Evolutionary conservation across 768 basidiomycete species (phyloP), one percentile per base, ranked within the genome.

Genomic region (Coprinopsis sp.): DNA sequence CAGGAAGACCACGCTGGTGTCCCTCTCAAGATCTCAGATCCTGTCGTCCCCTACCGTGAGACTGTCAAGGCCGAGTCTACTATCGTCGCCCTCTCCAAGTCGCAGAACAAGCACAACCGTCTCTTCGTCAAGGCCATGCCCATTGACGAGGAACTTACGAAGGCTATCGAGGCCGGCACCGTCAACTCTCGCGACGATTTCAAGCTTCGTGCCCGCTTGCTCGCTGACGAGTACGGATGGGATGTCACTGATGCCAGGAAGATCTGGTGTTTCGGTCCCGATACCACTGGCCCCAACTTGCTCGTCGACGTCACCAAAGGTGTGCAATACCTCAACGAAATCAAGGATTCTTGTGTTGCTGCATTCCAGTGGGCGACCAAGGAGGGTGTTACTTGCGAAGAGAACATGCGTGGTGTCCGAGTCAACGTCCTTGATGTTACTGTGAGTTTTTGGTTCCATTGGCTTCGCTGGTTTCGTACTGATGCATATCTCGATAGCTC

Each of bases 91-190:
- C 77, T 99, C 30, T 98, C 96, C 49, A 99, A 99, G 70, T 98
- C 96, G 18, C 96, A 97, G 73, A 98, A 99, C 81, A 99, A 98
- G 79, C 96, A 99, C 84, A 99, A 99, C 68, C 90, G 96, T 73
- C 78, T 99, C 49, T 99, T 85, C 69, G 80, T 84, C 56, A 93
- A 93, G 78, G 96, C 96, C 29, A 54, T 84, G 72, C 96, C 96
- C 29, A 64, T 99, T 47, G 92, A 90, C 21, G 96, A 99, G 63
- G 94, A 97, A 65, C 81, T 98, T 50, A 84, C 92, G 53, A 79
- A 81, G 58, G 96, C 91, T 51, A 97, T 99, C 58, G 96, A 98
- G 67, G 58, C 55, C 47, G 96, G 96, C 58, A 82, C 79, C 61
- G 66, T 99, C 66, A 87, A 57, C 68, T 64, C 96, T 44, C 89